phyloP scores from a whole-genome alignment of 2,329 filamentous ascomycete species.

The Beauveria australis region DNA sequence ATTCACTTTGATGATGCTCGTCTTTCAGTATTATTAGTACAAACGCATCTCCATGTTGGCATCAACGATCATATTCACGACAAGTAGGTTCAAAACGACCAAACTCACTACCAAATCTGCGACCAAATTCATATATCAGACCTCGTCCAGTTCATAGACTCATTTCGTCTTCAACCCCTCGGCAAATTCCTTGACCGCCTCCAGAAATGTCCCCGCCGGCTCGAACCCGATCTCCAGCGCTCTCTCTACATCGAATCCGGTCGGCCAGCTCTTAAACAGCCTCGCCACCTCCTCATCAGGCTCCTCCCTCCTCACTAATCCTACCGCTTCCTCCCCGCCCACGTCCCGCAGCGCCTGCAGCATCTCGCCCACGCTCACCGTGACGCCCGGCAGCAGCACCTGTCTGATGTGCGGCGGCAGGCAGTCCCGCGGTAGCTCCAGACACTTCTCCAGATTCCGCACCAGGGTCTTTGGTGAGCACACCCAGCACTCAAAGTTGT shows the following conservation, averaged over 20 bases:
- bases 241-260: constrained; percentile 39
- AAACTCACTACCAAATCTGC: too few species aligned
- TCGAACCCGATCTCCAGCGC: constrained; percentile 45
- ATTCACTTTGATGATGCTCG: too few species aligned
- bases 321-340: constrained; percentile 36
- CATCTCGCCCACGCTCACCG: constrained; percentile 45
- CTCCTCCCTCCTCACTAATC: constrained; percentile 35
- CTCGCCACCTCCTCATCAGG: constrained; percentile 36
- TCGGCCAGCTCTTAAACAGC: constrained; percentile 48
- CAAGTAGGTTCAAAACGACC: too few species aligned
- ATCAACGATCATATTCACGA: too few species aligned
- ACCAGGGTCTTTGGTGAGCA: constrained; percentile 43
- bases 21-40: too few species aligned
- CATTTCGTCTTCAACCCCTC: not conserved
- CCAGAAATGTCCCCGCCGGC: constrained; percentile 32
- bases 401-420: constrained; percentile 23
- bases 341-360: constrained; percentile 40
- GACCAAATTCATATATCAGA: too few species aligned
- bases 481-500: constrained; percentile 39
- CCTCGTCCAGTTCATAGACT: not conserved
- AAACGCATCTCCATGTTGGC: too few species aligned
- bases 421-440: constrained; percentile 17
- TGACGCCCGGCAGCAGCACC: constrained; percentile 44
- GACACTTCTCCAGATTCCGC: constrained; percentile 35
- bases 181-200: constrained; percentile 24